phyloP scores from a whole-genome alignment of 306 rosid species.

The Castanea sativa region DNA sequence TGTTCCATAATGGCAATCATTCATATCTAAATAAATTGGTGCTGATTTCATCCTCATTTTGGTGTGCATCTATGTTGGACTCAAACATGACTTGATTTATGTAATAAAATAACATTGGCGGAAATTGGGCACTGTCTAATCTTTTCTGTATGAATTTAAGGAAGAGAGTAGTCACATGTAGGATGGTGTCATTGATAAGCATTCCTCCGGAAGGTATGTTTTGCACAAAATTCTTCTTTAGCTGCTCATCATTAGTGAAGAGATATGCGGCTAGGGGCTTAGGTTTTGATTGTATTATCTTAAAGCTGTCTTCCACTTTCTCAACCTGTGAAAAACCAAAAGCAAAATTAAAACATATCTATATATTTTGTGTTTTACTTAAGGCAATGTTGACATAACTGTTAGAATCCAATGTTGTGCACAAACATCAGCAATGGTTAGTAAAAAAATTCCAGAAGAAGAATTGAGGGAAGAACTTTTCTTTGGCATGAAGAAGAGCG shows the following conservation, averaged over 20 bases:
- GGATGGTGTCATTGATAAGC: slow-evolving; percentile 69
- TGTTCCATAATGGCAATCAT: background rate
- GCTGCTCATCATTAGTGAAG: slow-evolving; percentile 67
- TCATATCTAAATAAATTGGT: background rate
- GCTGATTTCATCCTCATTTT: background rate
- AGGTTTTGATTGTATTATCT: slow-evolving; percentile 63
- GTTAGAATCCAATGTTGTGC: background rate
- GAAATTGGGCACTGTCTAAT: background rate
- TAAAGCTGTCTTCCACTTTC: slow-evolving; percentile 52
- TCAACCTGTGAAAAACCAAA: slow-evolving; percentile 51
- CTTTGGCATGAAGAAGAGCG: background rate
- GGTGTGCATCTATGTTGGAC: background rate
- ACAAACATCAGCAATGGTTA: background rate
- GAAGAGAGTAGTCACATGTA: slow-evolving; percentile 51
- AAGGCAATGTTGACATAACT: background rate
- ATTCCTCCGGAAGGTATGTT: slow-evolving; percentile 85
- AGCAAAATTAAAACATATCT: background rate
- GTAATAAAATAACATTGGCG: background rate
- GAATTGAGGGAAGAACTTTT: background rate
- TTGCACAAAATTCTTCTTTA: slow-evolving; percentile 66
- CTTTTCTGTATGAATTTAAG: slow-evolving; percentile 6
- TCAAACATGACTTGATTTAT: background rate
- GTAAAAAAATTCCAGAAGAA: background rate
- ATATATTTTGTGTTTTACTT: background rate
- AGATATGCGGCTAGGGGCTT: slow-evolving; percentile 81